A percentile compares a stretch with the other conserved stretches of the same genome.
Evolutionary conservation across 257 asterid species (phyloP).

Genomic region (Prunella vulgaris): DNA sequence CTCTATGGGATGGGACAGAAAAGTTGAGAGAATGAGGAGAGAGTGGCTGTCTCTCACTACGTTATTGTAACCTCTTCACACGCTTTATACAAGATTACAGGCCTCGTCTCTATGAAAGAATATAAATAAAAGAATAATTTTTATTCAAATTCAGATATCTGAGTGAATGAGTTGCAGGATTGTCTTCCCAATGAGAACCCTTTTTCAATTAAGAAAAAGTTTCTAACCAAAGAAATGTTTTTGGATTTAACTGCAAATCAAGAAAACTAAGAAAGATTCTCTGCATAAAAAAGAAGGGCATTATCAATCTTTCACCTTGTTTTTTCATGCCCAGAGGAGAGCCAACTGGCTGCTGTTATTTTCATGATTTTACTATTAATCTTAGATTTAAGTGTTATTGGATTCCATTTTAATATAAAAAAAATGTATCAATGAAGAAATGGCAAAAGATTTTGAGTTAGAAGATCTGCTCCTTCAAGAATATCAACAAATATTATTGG

Average conservation of each 20-base stretch:
- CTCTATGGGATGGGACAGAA: constrained; percentile 12
- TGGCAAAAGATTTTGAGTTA: not conserved
- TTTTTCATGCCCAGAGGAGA: not conserved
- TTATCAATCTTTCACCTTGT: not conserved
- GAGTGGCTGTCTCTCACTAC: constrained; percentile 18
- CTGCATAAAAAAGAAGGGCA: not conserved
- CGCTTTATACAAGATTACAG: constrained; percentile 5
- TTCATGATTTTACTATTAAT: not conserved
- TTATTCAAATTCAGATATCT: not conserved
- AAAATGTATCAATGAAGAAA: not conserved
- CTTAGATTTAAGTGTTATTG: not conserved
- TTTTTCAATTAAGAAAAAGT: not conserved
- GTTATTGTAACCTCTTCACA: constrained; percentile 18
- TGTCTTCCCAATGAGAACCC: constrained; percentile 16
- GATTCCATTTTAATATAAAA: not conserved
- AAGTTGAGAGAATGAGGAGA: constrained; percentile 8
- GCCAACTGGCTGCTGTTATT: not conserved
- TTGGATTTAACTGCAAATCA: constrained; percentile 14
- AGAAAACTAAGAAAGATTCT: constrained; percentile 4
- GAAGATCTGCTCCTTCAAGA: not conserved
- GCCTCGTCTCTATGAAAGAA: not conserved
- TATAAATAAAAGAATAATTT: not conserved
- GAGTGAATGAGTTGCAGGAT: not conserved
- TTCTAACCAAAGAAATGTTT: not conserved
- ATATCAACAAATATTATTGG: not conserved